phyloP scores from a whole-genome alignment of 1,284 basidiomycete species.

The Lentinus polychrous region DNA sequence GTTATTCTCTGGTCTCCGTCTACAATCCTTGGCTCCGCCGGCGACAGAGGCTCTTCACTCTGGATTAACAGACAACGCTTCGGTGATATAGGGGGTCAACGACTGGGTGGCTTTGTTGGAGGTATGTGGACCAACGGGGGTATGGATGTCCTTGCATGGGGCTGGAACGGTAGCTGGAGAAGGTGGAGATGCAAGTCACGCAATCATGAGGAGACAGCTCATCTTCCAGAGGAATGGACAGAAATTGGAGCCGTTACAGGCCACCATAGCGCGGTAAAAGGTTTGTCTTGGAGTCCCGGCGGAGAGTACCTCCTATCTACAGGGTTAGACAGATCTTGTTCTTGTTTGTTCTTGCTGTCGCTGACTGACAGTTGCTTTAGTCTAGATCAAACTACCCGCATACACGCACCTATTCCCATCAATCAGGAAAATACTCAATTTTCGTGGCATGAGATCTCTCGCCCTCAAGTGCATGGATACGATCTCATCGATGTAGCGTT shows the following conservation, averaged over 20 bases:
- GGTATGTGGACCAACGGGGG: constrained; percentile 67
- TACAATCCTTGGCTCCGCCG: constrained; percentile 31
- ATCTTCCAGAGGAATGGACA: constrained; percentile 51
- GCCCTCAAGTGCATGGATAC: constrained; percentile 94
- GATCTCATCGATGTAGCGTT: constrained; percentile 81
- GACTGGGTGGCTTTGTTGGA: constrained; percentile 86
- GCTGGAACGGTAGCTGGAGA: constrained; percentile 90
- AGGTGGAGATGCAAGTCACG: constrained; percentile 54
- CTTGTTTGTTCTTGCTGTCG: background rate
- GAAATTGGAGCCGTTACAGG: constrained; percentile 77
- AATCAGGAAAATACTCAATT: constrained; percentile 15
- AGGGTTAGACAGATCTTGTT: constrained; percentile 43
- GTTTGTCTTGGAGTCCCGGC: constrained; percentile 77
- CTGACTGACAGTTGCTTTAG: constrained; percentile 30
- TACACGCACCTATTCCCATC: constrained; percentile 56
- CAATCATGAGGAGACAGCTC: constrained; percentile 9
- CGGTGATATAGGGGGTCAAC: constrained; percentile 85
- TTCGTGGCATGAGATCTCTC: constrained; percentile 81
- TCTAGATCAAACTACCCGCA: constrained; percentile 83
- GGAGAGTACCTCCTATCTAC: constrained; percentile 82
- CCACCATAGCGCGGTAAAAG: constrained; percentile 73
- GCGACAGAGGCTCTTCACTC: constrained; percentile 51
- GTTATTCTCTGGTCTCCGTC: constrained; percentile 88
- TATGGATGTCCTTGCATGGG: constrained; percentile 72
- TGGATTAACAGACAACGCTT: constrained; percentile 90